These are phyloP conservation scores for Termitomyces sp. DNA, from an alignment of 768 basidiomycete species.

Conservation along the genomic window DNA sequence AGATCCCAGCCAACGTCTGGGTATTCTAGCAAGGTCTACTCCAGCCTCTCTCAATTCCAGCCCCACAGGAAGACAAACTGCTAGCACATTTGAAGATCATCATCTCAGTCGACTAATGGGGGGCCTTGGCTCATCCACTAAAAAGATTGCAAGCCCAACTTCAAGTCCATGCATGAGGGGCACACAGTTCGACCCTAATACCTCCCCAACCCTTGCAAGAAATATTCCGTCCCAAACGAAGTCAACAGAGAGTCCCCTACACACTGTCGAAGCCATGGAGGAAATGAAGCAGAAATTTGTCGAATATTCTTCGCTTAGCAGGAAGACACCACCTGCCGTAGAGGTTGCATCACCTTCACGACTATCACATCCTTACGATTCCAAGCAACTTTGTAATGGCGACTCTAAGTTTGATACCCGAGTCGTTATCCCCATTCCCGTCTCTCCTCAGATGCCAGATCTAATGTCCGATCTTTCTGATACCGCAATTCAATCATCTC, in stretches of 20 bases:
- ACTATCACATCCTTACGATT: slow-evolving; percentile 18
- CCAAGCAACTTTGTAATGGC: slow-evolving; percentile 8
- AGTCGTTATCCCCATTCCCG: slow-evolving; percentile 15
- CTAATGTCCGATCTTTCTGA: slow-evolving; percentile 59
- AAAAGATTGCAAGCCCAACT: background rate
- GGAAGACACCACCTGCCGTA: background rate
- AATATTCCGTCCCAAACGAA: slow-evolving; percentile 21
- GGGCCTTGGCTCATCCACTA: slow-evolving; percentile 9
- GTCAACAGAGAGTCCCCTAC: slow-evolving; percentile 23
- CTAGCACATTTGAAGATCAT: slow-evolving; percentile 14
- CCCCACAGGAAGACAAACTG: slow-evolving; percentile 12
- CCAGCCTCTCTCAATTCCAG: slow-evolving; percentile 16
- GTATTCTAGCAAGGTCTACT: slow-evolving; percentile 29
- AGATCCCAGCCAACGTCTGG: slow-evolving; percentile 42
- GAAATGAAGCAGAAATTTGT: slow-evolving; percentile 61
- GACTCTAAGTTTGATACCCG: slow-evolving; percentile 1
- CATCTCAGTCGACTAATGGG: slow-evolving; percentile 20
- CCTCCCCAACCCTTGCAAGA: slow-evolving; percentile 14
- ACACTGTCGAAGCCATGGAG: slow-evolving; percentile 48
- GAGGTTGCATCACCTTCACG: background rate
- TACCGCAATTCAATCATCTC: slow-evolving; percentile 44
- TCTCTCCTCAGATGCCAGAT: slow-evolving; percentile 52
- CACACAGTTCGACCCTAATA: slow-evolving; percentile 8
- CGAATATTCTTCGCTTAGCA: slow-evolving; percentile 23
- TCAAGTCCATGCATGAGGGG: background rate